Percentiles rank a stretch among this genome's conserved stretches.
Conservation (phyloP, 768 basidiomycete genomes). For the Gymnopilus junonius region DNA sequence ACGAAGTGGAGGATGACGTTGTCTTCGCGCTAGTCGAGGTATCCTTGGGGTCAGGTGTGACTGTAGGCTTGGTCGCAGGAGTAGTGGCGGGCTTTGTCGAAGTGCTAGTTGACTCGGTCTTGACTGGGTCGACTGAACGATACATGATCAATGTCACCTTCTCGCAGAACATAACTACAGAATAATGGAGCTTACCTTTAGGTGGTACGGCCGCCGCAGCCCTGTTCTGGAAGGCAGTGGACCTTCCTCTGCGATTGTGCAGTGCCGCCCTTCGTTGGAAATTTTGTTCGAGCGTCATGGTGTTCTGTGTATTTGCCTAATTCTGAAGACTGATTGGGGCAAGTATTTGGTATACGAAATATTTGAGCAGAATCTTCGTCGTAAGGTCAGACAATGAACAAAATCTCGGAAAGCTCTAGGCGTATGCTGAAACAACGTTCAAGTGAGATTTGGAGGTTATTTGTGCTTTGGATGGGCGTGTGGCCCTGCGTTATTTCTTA, state of each 20-base stretch:
- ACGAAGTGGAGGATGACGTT: background rate
- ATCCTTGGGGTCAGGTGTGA: background rate
- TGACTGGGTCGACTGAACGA: background rate
- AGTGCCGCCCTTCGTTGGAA: slow-evolving; percentile 5
- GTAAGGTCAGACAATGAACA: background rate
- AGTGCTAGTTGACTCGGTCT: background rate
- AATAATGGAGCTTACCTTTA: background rate
- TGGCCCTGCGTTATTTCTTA: background rate
- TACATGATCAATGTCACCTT: background rate
- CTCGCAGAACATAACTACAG: background rate
- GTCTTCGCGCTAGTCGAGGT: background rate
- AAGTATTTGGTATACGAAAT: background rate
- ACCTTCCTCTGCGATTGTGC: slow-evolving; percentile 3
- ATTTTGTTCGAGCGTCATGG: slow-evolving; percentile 7
- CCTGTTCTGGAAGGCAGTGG: background rate
- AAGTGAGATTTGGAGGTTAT: background rate
- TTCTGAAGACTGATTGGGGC: background rate
- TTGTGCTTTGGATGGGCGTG: background rate
- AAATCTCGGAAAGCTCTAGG: background rate
- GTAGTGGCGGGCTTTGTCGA: background rate
- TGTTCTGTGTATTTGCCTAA: background rate
- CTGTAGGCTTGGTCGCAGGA: background rate
- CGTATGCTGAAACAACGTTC: background rate
- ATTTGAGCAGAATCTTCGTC: background rate
- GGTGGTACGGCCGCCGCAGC: background rate